Evolutionary conservation across 768 basidiomycete species (phyloP), one percentile per base, ranked within the genome.

Genomic region (Rhizopogon vinicolor): DNA sequence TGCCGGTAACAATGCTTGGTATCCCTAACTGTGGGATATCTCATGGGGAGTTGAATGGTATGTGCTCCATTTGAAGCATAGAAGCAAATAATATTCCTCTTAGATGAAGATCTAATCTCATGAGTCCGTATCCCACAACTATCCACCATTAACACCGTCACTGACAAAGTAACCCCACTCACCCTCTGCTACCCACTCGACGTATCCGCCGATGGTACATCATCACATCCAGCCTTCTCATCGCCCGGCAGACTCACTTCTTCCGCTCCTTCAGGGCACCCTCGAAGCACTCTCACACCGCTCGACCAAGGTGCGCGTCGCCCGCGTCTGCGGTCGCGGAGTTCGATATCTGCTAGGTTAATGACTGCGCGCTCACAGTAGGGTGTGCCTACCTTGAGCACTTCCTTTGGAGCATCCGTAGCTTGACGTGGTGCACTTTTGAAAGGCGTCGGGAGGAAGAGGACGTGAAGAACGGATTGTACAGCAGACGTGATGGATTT

Each of bases 361-460:
- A 87, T 83, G 5, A 87, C 81, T 1, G 86, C 82, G 59, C 90
- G 91, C 60, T 92, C 87, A 8, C 84, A 76, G 60, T 92, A 92
- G 41, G 91, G 67, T 9, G 87, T 85, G 0, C 89, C 90, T 2
- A 89, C 86, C 67, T 86, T 87, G 41, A 92, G 74, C 2, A 89
- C 79, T 62, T 91, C 89, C 55, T 81, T 82, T 6, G 74, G 71
- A 50, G 70, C 22, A 25, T 55, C 61, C 44, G 59, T 45, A 7
- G 65, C 51, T 0, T 65, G 48, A 39, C 69, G 70, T 4, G 74
- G 63, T 25, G 77, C 64, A 41, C 77, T 72, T 68, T 89, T 90
- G 73, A 89, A 85, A 3, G 89, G 88, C 3, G 87, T 89, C 1
- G 90, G 90, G 14, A 92, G 78, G 67, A 90, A 93, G 13, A 96